Conservation (phyloP, 768 basidiomycete genomes). For the Mycena epipterygia region DNA sequence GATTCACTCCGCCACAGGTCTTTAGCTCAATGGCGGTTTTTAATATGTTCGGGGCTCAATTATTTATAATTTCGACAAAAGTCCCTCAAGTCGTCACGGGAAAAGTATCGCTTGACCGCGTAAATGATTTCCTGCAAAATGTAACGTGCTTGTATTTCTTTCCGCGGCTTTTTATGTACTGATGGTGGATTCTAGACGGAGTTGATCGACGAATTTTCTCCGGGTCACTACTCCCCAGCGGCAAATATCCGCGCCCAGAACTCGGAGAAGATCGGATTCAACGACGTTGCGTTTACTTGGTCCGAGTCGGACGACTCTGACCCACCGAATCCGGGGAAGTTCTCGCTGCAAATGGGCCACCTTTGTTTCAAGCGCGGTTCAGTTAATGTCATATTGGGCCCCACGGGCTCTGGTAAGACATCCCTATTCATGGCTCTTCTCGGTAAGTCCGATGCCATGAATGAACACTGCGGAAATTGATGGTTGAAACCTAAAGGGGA, state of each 20-base stretch:
- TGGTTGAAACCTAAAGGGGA: slow-evolving; percentile 59
- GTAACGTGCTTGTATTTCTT: slow-evolving; percentile 37
- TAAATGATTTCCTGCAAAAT: slow-evolving; percentile 58
- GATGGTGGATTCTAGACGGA: slow-evolving; percentile 35
- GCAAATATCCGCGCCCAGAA: slow-evolving; percentile 49
- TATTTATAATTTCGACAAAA: slow-evolving; percentile 54
- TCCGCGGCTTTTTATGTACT: too few species aligned
- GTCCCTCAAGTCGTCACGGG: slow-evolving; percentile 47
- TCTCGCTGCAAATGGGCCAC: slow-evolving; percentile 65
- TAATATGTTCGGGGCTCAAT: slow-evolving; percentile 68
- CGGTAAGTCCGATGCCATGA: slow-evolving; percentile 43
- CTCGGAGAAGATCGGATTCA: slow-evolving; percentile 59
- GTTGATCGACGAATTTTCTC: too few species aligned
- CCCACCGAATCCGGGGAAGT: slow-evolving; percentile 60
- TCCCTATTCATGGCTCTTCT: slow-evolving; percentile 75
- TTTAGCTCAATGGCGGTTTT: slow-evolving; percentile 74
- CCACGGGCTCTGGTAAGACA: slow-evolving; percentile 65
- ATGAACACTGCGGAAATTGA: background rate
- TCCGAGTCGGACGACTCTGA: slow-evolving; percentile 51
- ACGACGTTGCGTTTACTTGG: slow-evolving; percentile 71
- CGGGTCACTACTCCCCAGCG: too few species aligned
- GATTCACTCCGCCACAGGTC: slow-evolving; percentile 55
- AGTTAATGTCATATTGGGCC: slow-evolving; percentile 66
- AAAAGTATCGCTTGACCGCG: slow-evolving; percentile 68
- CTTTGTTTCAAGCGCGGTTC: slow-evolving; percentile 65